Conservation (phyloP, 352 stramenopile genomes). For the Plasmopara viticola region DNA sequence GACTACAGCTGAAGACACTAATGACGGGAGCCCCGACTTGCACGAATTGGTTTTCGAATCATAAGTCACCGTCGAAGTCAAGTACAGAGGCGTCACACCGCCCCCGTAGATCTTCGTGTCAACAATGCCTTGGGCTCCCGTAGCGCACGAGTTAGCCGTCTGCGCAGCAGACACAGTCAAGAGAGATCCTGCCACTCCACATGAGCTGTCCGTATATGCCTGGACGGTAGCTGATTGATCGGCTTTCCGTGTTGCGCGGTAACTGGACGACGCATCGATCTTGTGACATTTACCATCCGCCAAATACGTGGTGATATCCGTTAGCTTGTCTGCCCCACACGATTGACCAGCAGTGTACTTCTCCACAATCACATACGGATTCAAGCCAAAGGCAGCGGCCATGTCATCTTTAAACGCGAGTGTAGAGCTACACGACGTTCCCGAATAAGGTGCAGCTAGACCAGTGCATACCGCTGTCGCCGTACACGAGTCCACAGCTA, state of each 20-base stretch:
- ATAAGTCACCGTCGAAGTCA: constrained; percentile 2
- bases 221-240: constrained; percentile 2
- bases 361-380: constrained; percentile 3
- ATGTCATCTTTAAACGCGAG: not conserved
- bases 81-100: constrained; percentile 1
- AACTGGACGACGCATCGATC: not conserved
- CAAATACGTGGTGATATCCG: constrained; percentile 1
- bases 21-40: not conserved
- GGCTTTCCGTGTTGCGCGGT: not conserved
- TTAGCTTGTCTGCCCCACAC: not conserved
- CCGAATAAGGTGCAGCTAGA: not conserved
- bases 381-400: not conserved
- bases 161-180: not conserved
- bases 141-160: not conserved
- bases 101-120: constrained; percentile 10
- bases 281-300: constrained; percentile 10
- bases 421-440: constrained; percentile 1
- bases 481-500: not conserved
- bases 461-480: not conserved
- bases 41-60: not conserved
- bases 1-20: not conserved
- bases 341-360: not conserved
- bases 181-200: not conserved
- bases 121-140: not conserved
- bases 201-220: not conserved